A percentile compares a stretch with the other conserved stretches of the same genome.
Evolutionary conservation across 169 alveolate genomes (phyloP).

Genomic region (Amoebophrya sp.): DNA sequence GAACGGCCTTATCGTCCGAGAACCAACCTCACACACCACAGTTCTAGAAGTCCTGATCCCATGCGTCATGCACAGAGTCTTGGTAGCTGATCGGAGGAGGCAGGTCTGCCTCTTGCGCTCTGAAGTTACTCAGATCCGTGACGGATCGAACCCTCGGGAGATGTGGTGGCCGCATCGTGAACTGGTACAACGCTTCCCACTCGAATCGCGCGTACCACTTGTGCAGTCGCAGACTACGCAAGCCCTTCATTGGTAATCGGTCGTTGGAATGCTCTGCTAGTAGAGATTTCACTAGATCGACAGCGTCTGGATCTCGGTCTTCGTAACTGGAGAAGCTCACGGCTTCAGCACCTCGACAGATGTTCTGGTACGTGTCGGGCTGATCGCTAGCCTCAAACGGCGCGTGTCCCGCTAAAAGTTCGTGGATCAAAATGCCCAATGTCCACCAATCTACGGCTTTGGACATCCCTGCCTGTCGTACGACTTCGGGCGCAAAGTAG

Average conservation of each 20-base stretch:
- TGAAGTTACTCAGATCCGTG: background rate
- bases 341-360: background rate
- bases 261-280: background rate
- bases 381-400: background rate
- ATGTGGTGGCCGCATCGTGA: background rate
- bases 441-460: conserved; percentile 22
- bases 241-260: background rate
- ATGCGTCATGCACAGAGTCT: too few relatives aligned
- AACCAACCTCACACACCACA: too few relatives aligned
- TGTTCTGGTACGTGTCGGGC: background rate
- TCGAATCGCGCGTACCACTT: conserved; percentile 4
- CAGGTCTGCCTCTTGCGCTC: background rate
- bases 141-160: background rate
- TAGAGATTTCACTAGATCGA: background rate
- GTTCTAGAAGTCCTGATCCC: too few relatives aligned
- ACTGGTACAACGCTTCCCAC: background rate
- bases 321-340: background rate
- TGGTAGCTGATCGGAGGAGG: background rate
- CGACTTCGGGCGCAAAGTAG: conserved; percentile 46
- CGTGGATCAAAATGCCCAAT: background rate
- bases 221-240: background rate
- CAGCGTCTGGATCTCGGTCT: background rate
- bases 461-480: background rate
- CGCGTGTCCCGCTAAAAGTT: background rate
- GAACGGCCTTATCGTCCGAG: too few relatives aligned